These are phyloP conservation scores for Aspergillus cavernicola DNA, from an alignment of 495 filamentous ascomycete species.

Conservation along the genomic window DNA sequence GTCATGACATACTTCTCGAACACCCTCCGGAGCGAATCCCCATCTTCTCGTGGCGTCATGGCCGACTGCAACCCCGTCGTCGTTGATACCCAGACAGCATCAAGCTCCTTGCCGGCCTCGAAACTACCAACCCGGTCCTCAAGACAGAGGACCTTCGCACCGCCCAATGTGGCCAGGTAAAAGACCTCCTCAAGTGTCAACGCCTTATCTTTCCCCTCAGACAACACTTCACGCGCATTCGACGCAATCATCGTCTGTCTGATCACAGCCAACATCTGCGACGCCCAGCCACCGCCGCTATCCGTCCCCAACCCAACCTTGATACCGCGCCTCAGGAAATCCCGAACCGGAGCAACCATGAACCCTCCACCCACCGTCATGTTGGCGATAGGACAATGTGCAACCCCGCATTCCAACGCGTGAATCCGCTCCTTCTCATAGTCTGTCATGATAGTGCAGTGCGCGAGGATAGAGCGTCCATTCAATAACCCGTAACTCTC, in stretches of 20 bases:
- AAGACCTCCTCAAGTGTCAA: slow-evolving; percentile 53
- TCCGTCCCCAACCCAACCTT: slow-evolving; percentile 67
- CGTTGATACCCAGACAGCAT: slow-evolving; percentile 55
- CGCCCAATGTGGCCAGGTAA: slow-evolving; percentile 60
- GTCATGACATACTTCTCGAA: slow-evolving; percentile 68
- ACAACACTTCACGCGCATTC: slow-evolving; percentile 48
- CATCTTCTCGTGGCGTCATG: slow-evolving; percentile 52
- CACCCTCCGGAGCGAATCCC: slow-evolving; percentile 40
- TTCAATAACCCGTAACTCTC: slow-evolving; percentile 50
- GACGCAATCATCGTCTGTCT: slow-evolving; percentile 59
- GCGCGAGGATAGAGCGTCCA: slow-evolving; percentile 56
- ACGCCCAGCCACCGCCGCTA: slow-evolving; percentile 60
- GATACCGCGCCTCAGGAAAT: slow-evolving; percentile 53
- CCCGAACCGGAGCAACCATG: slow-evolving; percentile 55
- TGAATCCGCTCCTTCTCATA: slow-evolving; percentile 48
- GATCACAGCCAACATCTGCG: slow-evolving; percentile 58
- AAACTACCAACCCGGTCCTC: slow-evolving; percentile 55
- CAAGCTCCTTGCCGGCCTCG: slow-evolving; percentile 58
- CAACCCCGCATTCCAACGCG: slow-evolving; percentile 51
- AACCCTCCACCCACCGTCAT: slow-evolving; percentile 56
- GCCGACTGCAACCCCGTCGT: slow-evolving; percentile 30
- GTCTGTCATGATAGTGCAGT: slow-evolving; percentile 57
- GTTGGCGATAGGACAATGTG: slow-evolving; percentile 62
- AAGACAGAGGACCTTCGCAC: slow-evolving; percentile 57
- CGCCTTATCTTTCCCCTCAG: slow-evolving; percentile 43